Conservation (phyloP, 768 basidiomycete genomes). For the Tricholoma flavovirens region DNA sequence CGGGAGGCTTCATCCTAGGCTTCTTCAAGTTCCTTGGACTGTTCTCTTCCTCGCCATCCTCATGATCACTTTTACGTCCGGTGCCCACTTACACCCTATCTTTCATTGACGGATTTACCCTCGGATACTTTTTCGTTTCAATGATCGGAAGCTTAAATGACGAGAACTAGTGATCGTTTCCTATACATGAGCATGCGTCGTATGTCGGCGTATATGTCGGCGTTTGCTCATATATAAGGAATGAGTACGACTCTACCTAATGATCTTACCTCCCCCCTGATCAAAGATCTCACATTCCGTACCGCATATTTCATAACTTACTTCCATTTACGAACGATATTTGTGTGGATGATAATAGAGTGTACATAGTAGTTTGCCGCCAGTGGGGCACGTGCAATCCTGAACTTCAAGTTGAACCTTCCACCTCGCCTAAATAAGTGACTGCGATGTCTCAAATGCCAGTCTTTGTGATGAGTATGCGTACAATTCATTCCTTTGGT, state of each 20-base stretch:
- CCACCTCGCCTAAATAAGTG: not conserved
- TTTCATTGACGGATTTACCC: not conserved
- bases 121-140: not conserved
- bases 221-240: not conserved
- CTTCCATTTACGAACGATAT: not conserved
- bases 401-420: not conserved
- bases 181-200: not conserved
- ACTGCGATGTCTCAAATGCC: constrained; percentile 9
- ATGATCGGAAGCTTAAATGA: not conserved
- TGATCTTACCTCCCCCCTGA: not conserved
- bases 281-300: too few species aligned
- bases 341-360: not conserved
- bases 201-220: not conserved
- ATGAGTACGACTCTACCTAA: not conserved
- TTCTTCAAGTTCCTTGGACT: constrained; percentile 37
- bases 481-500: not conserved
- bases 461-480: constrained; percentile 7
- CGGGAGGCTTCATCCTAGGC: constrained; percentile 55
- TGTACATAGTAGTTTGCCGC: not conserved
- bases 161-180: not conserved
- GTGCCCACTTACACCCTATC: not conserved
- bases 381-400: not conserved
- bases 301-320: not conserved
- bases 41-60: constrained; percentile 17
- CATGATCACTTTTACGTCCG: not conserved